Evolutionary conservation across 768 basidiomycete genomes (phyloP).

Genomic region (Naganishia vaughanmartiniae): DNA sequence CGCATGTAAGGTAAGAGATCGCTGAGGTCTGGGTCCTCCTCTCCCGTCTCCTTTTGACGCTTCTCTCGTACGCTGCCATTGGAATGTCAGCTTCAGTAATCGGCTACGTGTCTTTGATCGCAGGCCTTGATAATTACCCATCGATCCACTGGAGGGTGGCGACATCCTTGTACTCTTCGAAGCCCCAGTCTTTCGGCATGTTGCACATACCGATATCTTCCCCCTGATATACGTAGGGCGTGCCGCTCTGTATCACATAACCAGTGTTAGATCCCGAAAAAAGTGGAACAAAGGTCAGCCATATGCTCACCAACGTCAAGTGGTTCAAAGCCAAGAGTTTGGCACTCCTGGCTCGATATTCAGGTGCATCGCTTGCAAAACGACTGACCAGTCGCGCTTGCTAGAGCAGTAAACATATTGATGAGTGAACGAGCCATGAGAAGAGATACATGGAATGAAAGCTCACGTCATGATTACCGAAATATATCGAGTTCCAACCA

Average conservation of each 20-base stretch:
- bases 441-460: neutral
- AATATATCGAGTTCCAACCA: constrained; percentile 63
- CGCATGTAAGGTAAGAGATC: constrained; percentile 63
- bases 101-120: neutral
- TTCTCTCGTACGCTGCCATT: constrained; percentile 30
- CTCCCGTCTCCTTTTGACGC: constrained; percentile 36
- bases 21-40: constrained; percentile 60
- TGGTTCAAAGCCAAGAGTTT: constrained; percentile 67
- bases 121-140: neutral
- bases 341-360: constrained; percentile 62
- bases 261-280: neutral
- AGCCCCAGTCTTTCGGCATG: constrained; percentile 58
- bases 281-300: neutral
- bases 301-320: constrained; percentile 50
- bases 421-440: neutral
- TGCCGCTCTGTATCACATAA: neutral
- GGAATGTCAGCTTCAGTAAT: neutral
- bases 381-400: constrained; percentile 61
- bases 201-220: constrained; percentile 67
- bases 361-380: constrained; percentile 63
- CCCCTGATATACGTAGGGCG: constrained; percentile 59
- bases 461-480: constrained; percentile 24
- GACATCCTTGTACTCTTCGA: constrained; percentile 72
- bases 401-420: neutral
- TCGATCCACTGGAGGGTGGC: constrained; percentile 52